phyloP scores from a whole-genome alignment of 441 rosid genomes.

The Pelargonium fulgidum region DNA sequence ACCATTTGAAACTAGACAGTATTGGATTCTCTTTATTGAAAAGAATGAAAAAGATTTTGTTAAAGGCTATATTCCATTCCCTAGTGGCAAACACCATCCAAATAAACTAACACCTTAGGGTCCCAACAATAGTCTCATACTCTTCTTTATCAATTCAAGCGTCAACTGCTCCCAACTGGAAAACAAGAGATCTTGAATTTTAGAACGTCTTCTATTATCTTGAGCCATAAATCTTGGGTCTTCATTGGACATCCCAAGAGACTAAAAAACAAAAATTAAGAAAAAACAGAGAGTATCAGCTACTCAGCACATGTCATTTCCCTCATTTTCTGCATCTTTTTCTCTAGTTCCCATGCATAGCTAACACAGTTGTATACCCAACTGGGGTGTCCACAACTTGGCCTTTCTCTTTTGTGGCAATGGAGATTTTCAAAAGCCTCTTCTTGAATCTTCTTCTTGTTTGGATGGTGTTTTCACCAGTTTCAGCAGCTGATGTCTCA shows the following conservation, averaged over 20 bases:
- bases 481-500: conserved; percentile 45
- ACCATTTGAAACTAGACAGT: conserved; percentile 12
- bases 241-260: too few relatives aligned
- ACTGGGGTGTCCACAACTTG: background rate
- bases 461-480: conserved; percentile 20
- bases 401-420: conserved; percentile 26
- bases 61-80: conserved; percentile 15
- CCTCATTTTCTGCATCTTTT: conserved; percentile 34
- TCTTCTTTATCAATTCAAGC: conserved; percentile 20
- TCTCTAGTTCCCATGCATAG: conserved; percentile 50
- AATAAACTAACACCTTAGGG: conserved; percentile 26
- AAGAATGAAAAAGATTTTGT: conserved; percentile 25
- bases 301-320: too few relatives aligned
- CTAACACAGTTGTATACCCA: background rate
- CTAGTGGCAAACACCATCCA: conserved; percentile 41
- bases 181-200: too few relatives aligned
- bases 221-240: too few relatives aligned
- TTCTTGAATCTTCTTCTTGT: conserved; percentile 27
- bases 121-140: conserved; percentile 26
- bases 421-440: conserved; percentile 42
- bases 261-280: too few relatives aligned
- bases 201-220: too few relatives aligned
- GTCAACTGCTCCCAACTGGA: too few relatives aligned
- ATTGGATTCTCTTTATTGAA: conserved; percentile 28
- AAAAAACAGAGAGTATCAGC: too few relatives aligned